These are phyloP conservation scores for Hortiboletus flavorubellus DNA, from an alignment of 768 basidiomycete genomes.

Conservation along the genomic window DNA sequence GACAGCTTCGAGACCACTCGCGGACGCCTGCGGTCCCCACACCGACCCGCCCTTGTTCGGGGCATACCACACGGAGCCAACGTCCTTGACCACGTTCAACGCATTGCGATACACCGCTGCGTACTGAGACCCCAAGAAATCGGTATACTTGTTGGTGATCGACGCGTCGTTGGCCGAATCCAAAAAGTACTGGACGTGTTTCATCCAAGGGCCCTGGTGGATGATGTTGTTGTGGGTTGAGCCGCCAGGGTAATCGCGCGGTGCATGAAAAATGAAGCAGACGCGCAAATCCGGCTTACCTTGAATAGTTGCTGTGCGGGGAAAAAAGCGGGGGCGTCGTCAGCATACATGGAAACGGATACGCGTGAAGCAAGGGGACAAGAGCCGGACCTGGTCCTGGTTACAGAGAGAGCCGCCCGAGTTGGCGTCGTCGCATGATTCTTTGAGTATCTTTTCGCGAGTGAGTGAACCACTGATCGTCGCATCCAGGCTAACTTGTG, in stretches of 20 bases:
- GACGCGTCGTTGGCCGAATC: conserved; percentile 41
- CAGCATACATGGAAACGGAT: neutral
- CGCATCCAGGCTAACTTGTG: conserved; percentile 52
- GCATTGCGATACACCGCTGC: conserved; percentile 39
- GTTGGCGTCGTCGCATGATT: conserved; percentile 49
- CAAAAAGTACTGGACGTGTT: conserved; percentile 49
- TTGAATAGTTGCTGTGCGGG: conserved; percentile 29
- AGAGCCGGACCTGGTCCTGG: conserved; percentile 38
- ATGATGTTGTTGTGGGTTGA: neutral
- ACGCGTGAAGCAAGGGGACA: neutral
- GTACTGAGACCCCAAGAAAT: conserved; percentile 35
- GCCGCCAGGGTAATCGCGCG: neutral
- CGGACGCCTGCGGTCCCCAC: conserved; percentile 29
- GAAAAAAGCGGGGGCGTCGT: neutral
- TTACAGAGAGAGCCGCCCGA: conserved; percentile 41
- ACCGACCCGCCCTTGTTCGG: conserved; percentile 24
- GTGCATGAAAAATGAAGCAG: no score
- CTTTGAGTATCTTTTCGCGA: conserved; percentile 41
- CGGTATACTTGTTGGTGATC: conserved; percentile 41
- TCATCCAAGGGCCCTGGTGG: conserved; percentile 42
- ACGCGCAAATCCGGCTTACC: conserved; percentile 11
- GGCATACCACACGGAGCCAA: conserved; percentile 38
- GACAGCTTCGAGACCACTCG: conserved; percentile 30
- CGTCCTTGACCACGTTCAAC: conserved; percentile 36
- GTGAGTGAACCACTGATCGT: conserved; percentile 41